A percentile compares a stretch with the other conserved stretches of the same genome.
Evolutionary conservation across 1,139 yeast genomes (phyloP).

Genomic region (Saccharomyces hybrid): DNA sequence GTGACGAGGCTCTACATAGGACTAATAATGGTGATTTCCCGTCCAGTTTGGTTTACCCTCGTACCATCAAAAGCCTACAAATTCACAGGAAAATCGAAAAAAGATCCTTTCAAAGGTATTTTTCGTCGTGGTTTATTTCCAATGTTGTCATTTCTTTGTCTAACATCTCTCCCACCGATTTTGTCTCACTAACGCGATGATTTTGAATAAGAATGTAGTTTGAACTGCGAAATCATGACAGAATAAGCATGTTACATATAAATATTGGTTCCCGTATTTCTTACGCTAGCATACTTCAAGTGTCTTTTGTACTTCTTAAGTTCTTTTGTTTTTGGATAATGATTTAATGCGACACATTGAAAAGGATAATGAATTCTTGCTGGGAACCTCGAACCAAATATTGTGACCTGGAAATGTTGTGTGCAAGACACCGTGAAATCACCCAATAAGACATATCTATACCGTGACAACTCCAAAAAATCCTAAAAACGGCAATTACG

Average conservation of each 20-base stretch:
- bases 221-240: neutral
- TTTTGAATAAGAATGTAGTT: neutral
- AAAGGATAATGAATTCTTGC: too few relatives aligned
- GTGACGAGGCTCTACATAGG: neutral
- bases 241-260: neutral
- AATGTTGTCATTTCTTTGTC: neutral
- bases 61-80: too few relatives aligned
- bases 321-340: too few relatives aligned
- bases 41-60: too few relatives aligned
- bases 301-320: too few relatives aligned
- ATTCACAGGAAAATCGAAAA: too few relatives aligned
- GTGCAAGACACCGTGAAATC: neutral
- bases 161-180: neutral
- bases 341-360: too few relatives aligned
- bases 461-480: neutral
- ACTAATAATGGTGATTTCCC: neutral
- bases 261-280: too few relatives aligned
- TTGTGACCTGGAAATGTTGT: neutral
- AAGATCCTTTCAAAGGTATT: too few relatives aligned
- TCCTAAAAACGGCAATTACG: neutral
- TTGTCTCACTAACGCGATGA: neutral
- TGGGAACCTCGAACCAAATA: neutral
- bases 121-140: too few relatives aligned
- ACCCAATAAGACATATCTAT: neutral
- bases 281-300: too few relatives aligned